A percentile compares a stretch with the other conserved stretches of the same genome.
Conservation (phyloP, 2,329 filamentous ascomycete genomes). For the Xylariales sp. region DNA sequence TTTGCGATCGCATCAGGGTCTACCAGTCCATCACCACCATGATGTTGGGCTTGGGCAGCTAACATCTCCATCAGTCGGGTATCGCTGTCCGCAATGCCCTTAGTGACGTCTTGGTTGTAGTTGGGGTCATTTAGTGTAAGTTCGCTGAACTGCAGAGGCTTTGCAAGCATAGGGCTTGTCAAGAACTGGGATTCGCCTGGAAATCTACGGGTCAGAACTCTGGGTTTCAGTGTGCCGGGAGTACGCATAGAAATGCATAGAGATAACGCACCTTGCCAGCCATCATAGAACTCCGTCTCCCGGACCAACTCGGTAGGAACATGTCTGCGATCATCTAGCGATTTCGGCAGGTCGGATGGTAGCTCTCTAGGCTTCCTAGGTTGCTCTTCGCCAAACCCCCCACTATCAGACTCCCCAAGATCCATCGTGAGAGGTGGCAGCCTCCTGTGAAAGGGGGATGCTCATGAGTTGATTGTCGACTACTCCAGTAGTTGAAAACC, state of each 20-base stretch:
- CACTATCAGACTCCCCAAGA: slow-evolving; percentile 46
- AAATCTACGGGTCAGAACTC: too few relatives aligned
- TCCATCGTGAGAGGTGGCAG: slow-evolving; percentile 49
- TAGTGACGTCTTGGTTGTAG: slow-evolving; percentile 63
- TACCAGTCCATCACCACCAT: slow-evolving; percentile 65
- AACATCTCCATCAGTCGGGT: slow-evolving; percentile 91
- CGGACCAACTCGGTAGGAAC: slow-evolving; percentile 61
- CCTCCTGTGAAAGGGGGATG: slow-evolving; percentile 19
- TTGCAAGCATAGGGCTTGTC: slow-evolving; percentile 77
- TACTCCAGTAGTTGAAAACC: neutral
- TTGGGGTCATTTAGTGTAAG: slow-evolving; percentile 75
- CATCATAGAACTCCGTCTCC: slow-evolving; percentile 98
- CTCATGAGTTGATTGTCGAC: slow-evolving; percentile 10
- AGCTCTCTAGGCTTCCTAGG: slow-evolving; percentile 48
- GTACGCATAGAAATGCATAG: too few relatives aligned
- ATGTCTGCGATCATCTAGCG: slow-evolving; percentile 78
- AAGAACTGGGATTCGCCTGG: slow-evolving; percentile 93
- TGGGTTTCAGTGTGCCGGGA: too few relatives aligned
- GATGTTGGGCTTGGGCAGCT: slow-evolving; percentile 84
- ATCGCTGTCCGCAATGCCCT: slow-evolving; percentile 69
- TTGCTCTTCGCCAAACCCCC: slow-evolving; percentile 36
- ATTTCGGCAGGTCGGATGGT: slow-evolving; percentile 82
- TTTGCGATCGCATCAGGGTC: slow-evolving; percentile 76
- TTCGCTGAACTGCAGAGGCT: slow-evolving; percentile 75
- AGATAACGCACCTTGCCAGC: slow-evolving; percentile 82